Conservation (phyloP, 257 asterid genomes). For the Solanum commersonii region DNA sequence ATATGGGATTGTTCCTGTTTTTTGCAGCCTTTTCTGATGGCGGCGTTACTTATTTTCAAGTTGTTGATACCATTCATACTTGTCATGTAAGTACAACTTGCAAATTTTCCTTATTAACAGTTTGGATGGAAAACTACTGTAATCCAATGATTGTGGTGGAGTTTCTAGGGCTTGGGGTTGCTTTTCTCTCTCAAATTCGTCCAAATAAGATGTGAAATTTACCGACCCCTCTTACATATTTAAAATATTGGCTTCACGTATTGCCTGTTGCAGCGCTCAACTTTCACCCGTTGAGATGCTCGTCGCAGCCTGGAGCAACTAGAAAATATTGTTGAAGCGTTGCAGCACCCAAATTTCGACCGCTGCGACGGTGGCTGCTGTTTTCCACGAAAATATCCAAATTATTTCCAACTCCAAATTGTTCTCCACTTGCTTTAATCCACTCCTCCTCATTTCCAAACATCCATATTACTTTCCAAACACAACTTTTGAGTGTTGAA, state of each 20-base stretch:
- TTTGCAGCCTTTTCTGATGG: slow-evolving; percentile 97
- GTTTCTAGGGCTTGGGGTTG: not conserved
- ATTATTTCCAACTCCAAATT: not conserved
- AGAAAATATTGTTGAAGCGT: not conserved
- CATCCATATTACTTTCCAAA: not conserved
- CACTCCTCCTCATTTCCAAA: not conserved
- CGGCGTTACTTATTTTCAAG: slow-evolving; percentile 88
- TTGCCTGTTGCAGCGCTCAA: not conserved
- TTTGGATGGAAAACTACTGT: not conserved
- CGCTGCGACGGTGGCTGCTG: not conserved
- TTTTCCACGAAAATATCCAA: not conserved
- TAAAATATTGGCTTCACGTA: not conserved
- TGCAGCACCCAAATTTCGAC: not conserved
- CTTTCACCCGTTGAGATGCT: not conserved
- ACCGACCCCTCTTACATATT: not conserved
- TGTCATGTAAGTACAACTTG: slow-evolving; percentile 60
- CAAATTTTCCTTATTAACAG: not conserved
- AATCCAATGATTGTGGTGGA: not conserved
- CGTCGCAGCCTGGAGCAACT: not conserved
- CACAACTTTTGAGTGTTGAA: not conserved
- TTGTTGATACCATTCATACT: slow-evolving; percentile 73
- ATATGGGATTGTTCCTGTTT: slow-evolving; percentile 1
- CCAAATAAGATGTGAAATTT: not conserved
- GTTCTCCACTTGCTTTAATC: not conserved
- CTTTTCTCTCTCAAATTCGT: not conserved